These are phyloP conservation scores for Cryptococcus sp. DNA, from an alignment of 1,284 basidiomycete species.

Conservation along the genomic window DNA sequence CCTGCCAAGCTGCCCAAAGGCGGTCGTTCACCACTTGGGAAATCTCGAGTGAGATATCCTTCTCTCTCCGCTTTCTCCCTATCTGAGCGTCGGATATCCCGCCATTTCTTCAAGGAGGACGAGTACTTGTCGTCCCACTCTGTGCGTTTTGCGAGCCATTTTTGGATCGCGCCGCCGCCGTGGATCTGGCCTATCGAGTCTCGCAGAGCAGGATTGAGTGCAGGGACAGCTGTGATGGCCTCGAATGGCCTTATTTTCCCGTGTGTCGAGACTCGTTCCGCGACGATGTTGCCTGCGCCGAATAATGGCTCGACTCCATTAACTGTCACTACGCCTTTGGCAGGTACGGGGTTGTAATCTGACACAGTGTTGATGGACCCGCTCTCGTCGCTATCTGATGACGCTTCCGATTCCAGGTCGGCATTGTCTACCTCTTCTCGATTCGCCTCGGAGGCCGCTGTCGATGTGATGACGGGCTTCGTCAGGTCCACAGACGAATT, in stretches of 20 bases:
- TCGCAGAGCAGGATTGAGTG: slow-evolving; percentile 35
- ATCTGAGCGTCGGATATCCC: slow-evolving; percentile 35
- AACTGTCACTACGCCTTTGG: slow-evolving; percentile 38
- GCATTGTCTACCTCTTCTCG: slow-evolving; percentile 23
- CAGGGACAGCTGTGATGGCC: slow-evolving; percentile 58
- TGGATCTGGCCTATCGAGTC: slow-evolving; percentile 44
- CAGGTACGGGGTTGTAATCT: slow-evolving; percentile 9
- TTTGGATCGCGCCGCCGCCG: slow-evolving; percentile 44
- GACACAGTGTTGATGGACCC: slow-evolving; percentile 3
- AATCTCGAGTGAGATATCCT: slow-evolving; percentile 49
- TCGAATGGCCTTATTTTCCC: slow-evolving; percentile 80
- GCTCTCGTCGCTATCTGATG: slow-evolving; percentile 26
- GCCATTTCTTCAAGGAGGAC: slow-evolving; percentile 37
- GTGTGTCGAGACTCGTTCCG: slow-evolving; percentile 80
- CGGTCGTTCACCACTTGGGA: slow-evolving; percentile 40
- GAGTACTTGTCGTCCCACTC: slow-evolving; percentile 48
- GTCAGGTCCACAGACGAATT: slow-evolving; percentile 32
- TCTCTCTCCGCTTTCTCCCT: slow-evolving; percentile 31
- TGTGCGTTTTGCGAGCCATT: slow-evolving; percentile 44
- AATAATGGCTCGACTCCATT: slow-evolving; percentile 41
- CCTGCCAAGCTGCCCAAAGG: slow-evolving; percentile 46
- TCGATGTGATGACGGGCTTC: slow-evolving; percentile 34
- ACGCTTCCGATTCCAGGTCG: slow-evolving; percentile 40
- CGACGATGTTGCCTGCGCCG: slow-evolving; percentile 61
- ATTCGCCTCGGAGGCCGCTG: slow-evolving; percentile 35